phyloP scores from a whole-genome alignment of 495 filamentous ascomycete species.

The Astrocystis sublimbata region DNA sequence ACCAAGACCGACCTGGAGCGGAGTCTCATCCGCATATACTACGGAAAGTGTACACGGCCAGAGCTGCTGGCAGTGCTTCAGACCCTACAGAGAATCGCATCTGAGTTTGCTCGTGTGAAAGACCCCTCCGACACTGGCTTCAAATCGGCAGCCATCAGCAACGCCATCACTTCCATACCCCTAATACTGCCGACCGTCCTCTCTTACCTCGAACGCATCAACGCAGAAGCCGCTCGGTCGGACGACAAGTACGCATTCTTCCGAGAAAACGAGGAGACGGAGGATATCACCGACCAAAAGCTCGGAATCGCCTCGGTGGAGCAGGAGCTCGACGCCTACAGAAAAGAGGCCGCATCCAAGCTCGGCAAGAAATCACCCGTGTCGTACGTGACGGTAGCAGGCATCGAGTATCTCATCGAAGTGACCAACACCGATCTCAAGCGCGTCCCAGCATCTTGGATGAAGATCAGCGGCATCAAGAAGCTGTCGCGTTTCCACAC shows the following conservation, averaged over 20 bases:
- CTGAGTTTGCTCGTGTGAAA: slow-evolving; percentile 68
- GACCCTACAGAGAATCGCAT: slow-evolving; percentile 76
- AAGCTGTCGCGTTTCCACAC: slow-evolving; percentile 92
- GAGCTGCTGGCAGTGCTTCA: slow-evolving; percentile 86
- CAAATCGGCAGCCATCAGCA: slow-evolving; percentile 65
- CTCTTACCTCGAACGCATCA: slow-evolving; percentile 80
- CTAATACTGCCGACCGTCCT: slow-evolving; percentile 69
- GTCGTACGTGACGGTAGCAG: slow-evolving; percentile 75
- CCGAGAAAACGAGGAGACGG: slow-evolving; percentile 78
- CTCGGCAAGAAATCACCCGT: slow-evolving; percentile 67
- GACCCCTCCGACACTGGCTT: slow-evolving; percentile 71
- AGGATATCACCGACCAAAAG: slow-evolving; percentile 83
- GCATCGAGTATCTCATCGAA: slow-evolving; percentile 94
- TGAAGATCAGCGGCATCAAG: slow-evolving; percentile 92
- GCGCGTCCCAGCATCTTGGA: slow-evolving; percentile 88
- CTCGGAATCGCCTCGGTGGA: slow-evolving; percentile 91
- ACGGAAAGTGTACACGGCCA: slow-evolving; percentile 88
- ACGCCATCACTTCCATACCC: slow-evolving; percentile 75
- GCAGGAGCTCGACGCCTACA: slow-evolving; percentile 78
- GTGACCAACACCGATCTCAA: slow-evolving; percentile 78
- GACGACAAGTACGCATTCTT: slow-evolving; percentile 97
- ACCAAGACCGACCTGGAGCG: slow-evolving; percentile 86
- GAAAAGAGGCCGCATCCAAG: slow-evolving; percentile 65
- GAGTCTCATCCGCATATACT: slow-evolving; percentile 92
- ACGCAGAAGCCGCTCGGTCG: slow-evolving; percentile 74